Base-by-base conservation (phyloP, 306 rosid genomes). In the Coriaria nepalensis region DNA sequence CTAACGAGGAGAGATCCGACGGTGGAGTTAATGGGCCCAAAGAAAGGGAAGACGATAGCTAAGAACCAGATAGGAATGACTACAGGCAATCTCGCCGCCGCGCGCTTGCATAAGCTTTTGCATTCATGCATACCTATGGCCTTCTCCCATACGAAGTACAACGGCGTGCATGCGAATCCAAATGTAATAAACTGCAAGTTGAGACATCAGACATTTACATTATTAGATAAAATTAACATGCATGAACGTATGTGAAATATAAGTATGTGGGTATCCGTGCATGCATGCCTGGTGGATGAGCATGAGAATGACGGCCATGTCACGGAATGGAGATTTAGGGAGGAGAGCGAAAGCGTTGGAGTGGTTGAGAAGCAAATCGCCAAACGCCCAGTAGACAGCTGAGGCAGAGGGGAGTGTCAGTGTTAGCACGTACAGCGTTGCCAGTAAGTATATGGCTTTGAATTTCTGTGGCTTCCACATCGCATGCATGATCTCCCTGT, bases 401-500 rank as follows among this genome's bases (percentile, higher is more conserved):
- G 74, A 45, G 8, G 94, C 94, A 0, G 98, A 90, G 13, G 98
- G 98, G 43, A 90, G 81, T 2, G 98, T 90, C 74, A 90, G 81
- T 70, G 98, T 90, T 68, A 85, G 63, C 57, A 90, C 98, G 64
- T 85, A 90, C 45, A 75, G 58, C 0, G 98, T 90, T 0, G 98
- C 98, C 47, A 75, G 33, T 32, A 85, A 66, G 72, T 90, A 90
- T 57, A 90, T 79, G 13, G 85, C 78, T 59, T 90, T 90, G 76
- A 90, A 90, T 69, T 81, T 90, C 73, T 90, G 92, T 0, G 98
- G 98, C 74, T 75, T 90, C 94, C 95, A 90, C 98, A 90, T 90
- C 0, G 98, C 98, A 50, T 90, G 98, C 98, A 90, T 90, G 40
- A 90, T 90, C 56, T 90, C 98, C 79, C 98, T 90, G 81, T 52